Evolutionary conservation across 106 monocot genomes (phyloP).

Genomic region (Phalaenopsis aphrodite): DNA sequence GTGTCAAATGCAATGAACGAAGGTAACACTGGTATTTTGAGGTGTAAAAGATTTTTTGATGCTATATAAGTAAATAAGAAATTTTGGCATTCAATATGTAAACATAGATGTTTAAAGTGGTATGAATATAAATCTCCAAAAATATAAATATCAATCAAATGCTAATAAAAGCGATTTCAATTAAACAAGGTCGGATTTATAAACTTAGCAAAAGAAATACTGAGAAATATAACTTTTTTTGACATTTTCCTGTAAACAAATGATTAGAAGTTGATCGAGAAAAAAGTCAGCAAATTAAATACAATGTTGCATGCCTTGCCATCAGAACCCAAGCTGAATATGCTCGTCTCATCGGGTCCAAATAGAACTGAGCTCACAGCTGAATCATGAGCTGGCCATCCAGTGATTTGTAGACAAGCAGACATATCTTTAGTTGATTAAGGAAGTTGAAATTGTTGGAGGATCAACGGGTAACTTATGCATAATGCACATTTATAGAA

Average conservation of each 20-base stretch:
- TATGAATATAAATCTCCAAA: too few relatives aligned
- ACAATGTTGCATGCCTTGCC: constrained; percentile 52
- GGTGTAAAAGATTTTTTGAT: too few relatives aligned
- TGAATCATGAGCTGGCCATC: constrained; percentile 98
- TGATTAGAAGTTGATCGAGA: not conserved
- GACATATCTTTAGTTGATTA: constrained; percentile 64
- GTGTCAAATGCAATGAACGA: too few relatives aligned
- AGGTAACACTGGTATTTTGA: too few relatives aligned
- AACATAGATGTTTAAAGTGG: too few relatives aligned
- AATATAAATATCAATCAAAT: too few relatives aligned
- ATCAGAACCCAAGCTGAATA: constrained; percentile 92
- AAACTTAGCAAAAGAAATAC: not conserved
- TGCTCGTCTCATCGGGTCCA: constrained; percentile 98
- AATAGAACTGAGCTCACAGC: constrained; percentile 78
- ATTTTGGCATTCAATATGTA: too few relatives aligned
- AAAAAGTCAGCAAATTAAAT: not conserved
- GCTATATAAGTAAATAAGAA: too few relatives aligned
- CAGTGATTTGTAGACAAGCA: constrained; percentile 89
- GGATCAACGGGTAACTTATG: not conserved
- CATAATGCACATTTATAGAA: not conserved
- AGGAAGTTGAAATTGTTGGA: constrained; percentile 9
- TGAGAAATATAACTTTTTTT: not conserved
- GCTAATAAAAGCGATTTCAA: not conserved
- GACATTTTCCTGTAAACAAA: not conserved
- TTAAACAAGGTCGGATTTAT: not conserved